Conservation (phyloP, 2,329 filamentous ascomycete species). For the Alternaria longipes region DNA sequence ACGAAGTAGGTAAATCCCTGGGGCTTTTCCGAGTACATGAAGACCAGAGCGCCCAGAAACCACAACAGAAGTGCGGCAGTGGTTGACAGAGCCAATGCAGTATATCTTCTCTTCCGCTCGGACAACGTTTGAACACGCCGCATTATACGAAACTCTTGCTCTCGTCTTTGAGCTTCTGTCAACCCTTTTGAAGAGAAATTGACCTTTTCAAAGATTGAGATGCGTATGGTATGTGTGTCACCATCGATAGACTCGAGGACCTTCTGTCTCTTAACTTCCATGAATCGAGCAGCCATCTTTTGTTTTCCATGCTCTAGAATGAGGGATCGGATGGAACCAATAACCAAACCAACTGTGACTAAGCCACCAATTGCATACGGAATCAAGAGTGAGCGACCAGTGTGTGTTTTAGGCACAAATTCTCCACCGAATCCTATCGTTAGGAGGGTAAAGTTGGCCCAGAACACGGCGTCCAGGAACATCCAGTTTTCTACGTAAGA, state of each 20-base stretch:
- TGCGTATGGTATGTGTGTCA: slow-evolving; percentile 53
- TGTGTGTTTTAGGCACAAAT: slow-evolving; percentile 59
- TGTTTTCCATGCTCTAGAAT: slow-evolving; percentile 61
- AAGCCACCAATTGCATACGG: slow-evolving; percentile 65
- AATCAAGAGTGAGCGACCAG: slow-evolving; percentile 62
- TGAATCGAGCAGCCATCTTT: slow-evolving; percentile 61
- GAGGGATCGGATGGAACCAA: slow-evolving; percentile 62
- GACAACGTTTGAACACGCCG: slow-evolving; percentile 52
- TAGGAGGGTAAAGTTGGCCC: slow-evolving; percentile 65
- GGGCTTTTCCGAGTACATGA: slow-evolving; percentile 57
- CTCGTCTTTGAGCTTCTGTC: slow-evolving; percentile 53
- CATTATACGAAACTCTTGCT: slow-evolving; percentile 60
- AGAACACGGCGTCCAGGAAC: slow-evolving; percentile 65
- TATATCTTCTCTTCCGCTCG: slow-evolving; percentile 50
- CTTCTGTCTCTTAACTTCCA: slow-evolving; percentile 58
- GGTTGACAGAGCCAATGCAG: slow-evolving; percentile 52
- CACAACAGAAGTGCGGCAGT: slow-evolving; percentile 53
- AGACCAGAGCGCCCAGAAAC: slow-evolving; percentile 61
- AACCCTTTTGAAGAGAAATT: slow-evolving; percentile 54
- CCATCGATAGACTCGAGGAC: slow-evolving; percentile 53
- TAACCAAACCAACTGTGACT: slow-evolving; percentile 63
- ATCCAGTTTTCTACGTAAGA: slow-evolving; percentile 62
- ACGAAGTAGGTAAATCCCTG: slow-evolving; percentile 63
- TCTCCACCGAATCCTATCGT: slow-evolving; percentile 64
- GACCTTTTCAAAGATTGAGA: slow-evolving; percentile 53